A percentile compares a stretch with the other conserved stretches of the same genome.
Conservation (phyloP, 1,139 yeast species). For the Blastobotrys aristatus region DNA sequence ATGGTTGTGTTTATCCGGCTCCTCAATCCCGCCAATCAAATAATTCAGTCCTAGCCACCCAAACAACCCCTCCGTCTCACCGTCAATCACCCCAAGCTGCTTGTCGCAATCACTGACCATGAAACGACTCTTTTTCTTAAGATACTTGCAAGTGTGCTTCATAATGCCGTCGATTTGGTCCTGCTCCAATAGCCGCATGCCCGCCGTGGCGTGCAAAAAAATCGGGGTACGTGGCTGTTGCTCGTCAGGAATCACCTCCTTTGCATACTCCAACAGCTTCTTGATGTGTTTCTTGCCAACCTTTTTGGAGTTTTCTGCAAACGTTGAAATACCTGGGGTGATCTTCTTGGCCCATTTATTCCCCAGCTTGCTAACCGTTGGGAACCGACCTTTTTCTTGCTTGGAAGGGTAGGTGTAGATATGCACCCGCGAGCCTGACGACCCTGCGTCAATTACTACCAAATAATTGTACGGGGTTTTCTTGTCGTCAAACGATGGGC, state of each 20-base stretch:
- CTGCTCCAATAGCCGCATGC: constrained; percentile 61
- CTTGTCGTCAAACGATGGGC: constrained; percentile 33
- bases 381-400: constrained; percentile 18
- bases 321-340: constrained; percentile 64
- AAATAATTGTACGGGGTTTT: constrained; percentile 60
- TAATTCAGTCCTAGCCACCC: constrained; percentile 81
- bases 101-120: constrained; percentile 46
- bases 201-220: constrained; percentile 76
- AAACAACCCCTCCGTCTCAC: constrained; percentile 73
- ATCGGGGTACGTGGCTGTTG: constrained; percentile 72
- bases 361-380: constrained; percentile 44
- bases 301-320: constrained; percentile 44
- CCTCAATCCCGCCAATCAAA: constrained; percentile 53
- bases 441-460: constrained; percentile 76
- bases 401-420: constrained; percentile 57
- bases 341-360: constrained; percentile 56
- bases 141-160: constrained; percentile 50
- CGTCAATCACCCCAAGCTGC: constrained; percentile 67
- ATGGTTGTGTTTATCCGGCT: constrained; percentile 45
- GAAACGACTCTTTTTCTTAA: constrained; percentile 50
- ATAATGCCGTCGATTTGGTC: constrained; percentile 50
- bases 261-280: constrained; percentile 49
- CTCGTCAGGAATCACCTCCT: constrained; percentile 54
- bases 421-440: constrained; percentile 72
- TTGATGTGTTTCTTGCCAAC: constrained; percentile 57